phyloP scores from a whole-genome alignment of 2,329 filamentous ascomycete genomes.

The Neodidymelliopsis sp. region DNA sequence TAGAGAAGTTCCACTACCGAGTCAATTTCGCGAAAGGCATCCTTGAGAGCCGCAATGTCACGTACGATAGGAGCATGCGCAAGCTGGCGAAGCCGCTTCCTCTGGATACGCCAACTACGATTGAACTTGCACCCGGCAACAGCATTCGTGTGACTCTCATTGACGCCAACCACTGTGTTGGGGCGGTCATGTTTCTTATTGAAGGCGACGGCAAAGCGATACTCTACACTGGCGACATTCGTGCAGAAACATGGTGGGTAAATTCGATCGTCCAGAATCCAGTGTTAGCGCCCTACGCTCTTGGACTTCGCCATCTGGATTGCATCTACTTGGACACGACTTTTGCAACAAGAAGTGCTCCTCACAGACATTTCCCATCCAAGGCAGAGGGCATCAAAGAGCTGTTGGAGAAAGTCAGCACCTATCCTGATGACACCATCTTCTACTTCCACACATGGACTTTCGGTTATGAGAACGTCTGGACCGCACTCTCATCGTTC shows the following conservation, averaged over 20 bases:
- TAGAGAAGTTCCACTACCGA: constrained; percentile 80
- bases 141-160: constrained; percentile 83
- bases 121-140: constrained; percentile 75
- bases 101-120: constrained; percentile 76
- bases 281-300: constrained; percentile 74
- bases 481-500: constrained; percentile 78
- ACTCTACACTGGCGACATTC: constrained; percentile 88
- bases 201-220: constrained; percentile 76
- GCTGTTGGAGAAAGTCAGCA: constrained; percentile 70
- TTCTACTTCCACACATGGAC: constrained; percentile 93
- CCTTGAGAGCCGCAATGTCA: constrained; percentile 75
- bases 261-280: constrained; percentile 75
- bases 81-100: constrained; percentile 81
- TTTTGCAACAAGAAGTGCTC: constrained; percentile 64
- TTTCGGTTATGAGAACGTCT: constrained; percentile 92
- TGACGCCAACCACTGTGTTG: constrained; percentile 90
- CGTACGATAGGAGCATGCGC: constrained; percentile 74
- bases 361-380: constrained; percentile 62
- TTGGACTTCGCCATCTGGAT: constrained; percentile 63
- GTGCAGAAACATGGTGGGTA: constrained; percentile 88
- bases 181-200: constrained; percentile 91
- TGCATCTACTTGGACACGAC: constrained; percentile 92
- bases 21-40: constrained; percentile 83
- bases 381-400: constrained; percentile 80
- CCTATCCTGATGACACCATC: constrained; percentile 75